phyloP scores from a whole-genome alignment of 225 moss, liverwort and hornwort genomes.

The Takakia lepidozioides region DNA sequence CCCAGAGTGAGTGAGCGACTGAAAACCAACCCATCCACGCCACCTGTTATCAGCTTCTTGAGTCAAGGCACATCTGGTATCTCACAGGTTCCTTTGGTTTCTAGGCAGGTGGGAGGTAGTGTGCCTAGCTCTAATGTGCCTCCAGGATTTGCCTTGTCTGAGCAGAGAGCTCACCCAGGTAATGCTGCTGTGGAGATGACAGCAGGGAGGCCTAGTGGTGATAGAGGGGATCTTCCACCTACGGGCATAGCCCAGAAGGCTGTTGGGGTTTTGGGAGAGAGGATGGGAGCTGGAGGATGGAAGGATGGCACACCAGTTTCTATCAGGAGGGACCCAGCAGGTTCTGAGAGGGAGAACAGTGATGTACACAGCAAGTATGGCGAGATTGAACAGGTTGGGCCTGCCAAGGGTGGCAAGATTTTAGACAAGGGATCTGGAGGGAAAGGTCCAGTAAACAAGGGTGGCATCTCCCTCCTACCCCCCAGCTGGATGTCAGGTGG shows the following conservation, averaged over 20 bases:
- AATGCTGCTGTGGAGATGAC: not conserved
- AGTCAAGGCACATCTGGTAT: not conserved
- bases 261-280: not conserved
- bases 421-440: conserved; percentile 1
- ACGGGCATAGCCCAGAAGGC: not conserved
- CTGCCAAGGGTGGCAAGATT: not conserved
- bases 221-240: not conserved
- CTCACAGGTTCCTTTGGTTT: not conserved
- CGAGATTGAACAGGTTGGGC: not conserved
- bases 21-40: conserved; percentile 3
- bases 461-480: conserved; percentile 6
- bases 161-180: not conserved
- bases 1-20: not conserved
- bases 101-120: not conserved
- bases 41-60: no score
- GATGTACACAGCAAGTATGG: no score
- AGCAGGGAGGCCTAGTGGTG: not conserved
- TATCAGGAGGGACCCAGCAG: not conserved
- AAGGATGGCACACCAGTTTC: not conserved
- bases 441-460: conserved; percentile 3
- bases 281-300: no score
- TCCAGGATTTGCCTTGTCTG: not conserved
- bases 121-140: not conserved
- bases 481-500: conserved; percentile 16
- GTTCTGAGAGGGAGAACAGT: not conserved